Evolutionary conservation across 1,284 basidiomycete species (phyloP), one percentile per base, ranked within the genome.

Genomic region (Apiotrichum porosum): DNA sequence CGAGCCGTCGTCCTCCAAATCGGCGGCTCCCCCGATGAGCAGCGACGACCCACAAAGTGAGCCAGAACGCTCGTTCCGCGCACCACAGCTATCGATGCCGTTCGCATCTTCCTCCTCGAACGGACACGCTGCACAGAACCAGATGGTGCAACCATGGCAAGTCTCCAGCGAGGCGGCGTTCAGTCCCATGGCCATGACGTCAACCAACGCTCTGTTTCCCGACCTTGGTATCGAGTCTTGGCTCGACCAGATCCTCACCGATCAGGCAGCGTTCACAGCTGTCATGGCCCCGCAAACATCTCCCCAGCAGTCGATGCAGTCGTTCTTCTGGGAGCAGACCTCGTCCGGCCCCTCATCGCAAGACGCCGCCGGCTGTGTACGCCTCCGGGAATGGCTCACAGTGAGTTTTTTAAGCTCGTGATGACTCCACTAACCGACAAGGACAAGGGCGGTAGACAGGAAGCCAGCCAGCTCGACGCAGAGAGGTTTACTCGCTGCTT

Each of bases 231-330:
- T 49, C 21, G 48, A 49, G 34, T 40, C 31, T n/a, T 49, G 48
- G 48, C 28, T 49, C 8, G 42, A 49, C 42, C 48, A 49, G 28
- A 51, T 51, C 32, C 36, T 46, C 18, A 42, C 44, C n/a, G 33
- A 36, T 24, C 46, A 41, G 15, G 28, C 46, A 2, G n/a, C 32
- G 3, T 37, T 47, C 26, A 18, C 45, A 6, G 21, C 32, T 12
- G 28, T 31, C 10, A 34, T 42, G 21, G 37, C 22, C 19, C 13
- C 21, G 24, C 28, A 37, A 1, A 23, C 18, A 3, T 18, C 35
- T 15, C 46, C 31, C 6, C 46, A 41, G 8, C 32, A 47, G 10
- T 17, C 12, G 4, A 17, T 30, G 13, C 23, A 9, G 14, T 13
- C 33, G 6, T 10, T 33, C 22, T 17, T 33, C 22, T 47, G 33